These are phyloP conservation scores for Ceratonia siliqua DNA, from an alignment of 306 rosid genomes.

Conservation along the genomic window DNA sequence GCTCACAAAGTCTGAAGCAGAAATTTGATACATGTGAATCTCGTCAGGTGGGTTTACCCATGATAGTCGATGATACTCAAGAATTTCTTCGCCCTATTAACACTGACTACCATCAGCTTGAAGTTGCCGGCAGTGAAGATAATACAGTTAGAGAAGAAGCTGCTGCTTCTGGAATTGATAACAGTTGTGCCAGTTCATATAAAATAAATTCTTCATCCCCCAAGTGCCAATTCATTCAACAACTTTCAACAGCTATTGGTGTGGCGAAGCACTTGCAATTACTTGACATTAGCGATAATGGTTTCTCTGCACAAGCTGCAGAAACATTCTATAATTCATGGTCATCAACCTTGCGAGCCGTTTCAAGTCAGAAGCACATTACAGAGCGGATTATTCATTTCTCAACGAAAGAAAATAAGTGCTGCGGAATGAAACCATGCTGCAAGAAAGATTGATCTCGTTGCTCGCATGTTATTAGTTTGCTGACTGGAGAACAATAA, in stretches of 20 bases:
- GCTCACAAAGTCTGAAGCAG: conserved; percentile 40
- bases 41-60: conserved; percentile 6
- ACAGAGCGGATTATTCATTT: conserved; percentile 55
- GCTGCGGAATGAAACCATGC: conserved; percentile 81
- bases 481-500: conserved; percentile 1
- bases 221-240: conserved; percentile 40
- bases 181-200: conserved; percentile 64
- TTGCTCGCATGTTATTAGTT: not conserved
- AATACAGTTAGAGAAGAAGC: conserved; percentile 47
- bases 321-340: conserved; percentile 63
- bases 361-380: conserved; percentile 60
- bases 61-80: conserved; percentile 46
- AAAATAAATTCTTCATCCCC: conserved; percentile 47
- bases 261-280: conserved; percentile 57
- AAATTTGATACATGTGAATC: conserved; percentile 36
- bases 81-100: conserved; percentile 35
- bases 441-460: conserved; percentile 62
- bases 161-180: conserved; percentile 60
- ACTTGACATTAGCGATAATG: conserved; percentile 79
- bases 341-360: conserved; percentile 53
- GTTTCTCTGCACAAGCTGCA: conserved; percentile 56
- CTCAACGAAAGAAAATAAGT: conserved; percentile 55
- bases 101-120: conserved; percentile 49
- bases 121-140: conserved; percentile 84
- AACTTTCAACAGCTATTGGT: conserved; percentile 60